phyloP scores from a whole-genome alignment of 305 asterid species.

The Striga hermonthica region DNA sequence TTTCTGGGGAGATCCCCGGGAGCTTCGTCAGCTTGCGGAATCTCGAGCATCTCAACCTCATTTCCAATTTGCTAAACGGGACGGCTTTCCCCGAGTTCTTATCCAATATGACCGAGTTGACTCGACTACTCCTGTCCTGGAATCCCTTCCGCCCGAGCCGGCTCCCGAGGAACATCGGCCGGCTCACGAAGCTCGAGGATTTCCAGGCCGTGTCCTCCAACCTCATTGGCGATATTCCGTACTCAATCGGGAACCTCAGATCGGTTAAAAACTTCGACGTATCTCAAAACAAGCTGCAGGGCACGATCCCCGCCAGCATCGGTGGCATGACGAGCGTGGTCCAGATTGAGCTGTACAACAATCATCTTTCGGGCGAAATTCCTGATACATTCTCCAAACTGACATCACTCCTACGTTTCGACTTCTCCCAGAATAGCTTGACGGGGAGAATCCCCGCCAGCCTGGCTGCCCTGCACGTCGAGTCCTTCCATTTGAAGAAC shows the following conservation, averaged over 20 bases:
- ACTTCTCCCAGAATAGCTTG: constrained; percentile 64
- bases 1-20: constrained; percentile 63
- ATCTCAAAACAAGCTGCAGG: constrained; percentile 50
- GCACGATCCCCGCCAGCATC: constrained; percentile 60
- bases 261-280: constrained; percentile 54
- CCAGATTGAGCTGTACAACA: constrained; percentile 50
- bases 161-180: constrained; percentile 60
- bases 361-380: constrained; percentile 67
- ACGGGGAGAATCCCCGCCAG: constrained; percentile 61
- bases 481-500: constrained; percentile 54
- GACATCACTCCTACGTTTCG: constrained; percentile 49
- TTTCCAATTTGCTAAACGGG: constrained; percentile 58
- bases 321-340: constrained; percentile 46
- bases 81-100: constrained; percentile 59
- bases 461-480: constrained; percentile 45
- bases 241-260: constrained; percentile 51
- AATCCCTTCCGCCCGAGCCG: constrained; percentile 56
- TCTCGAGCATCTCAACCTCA: constrained; percentile 47
- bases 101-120: constrained; percentile 59
- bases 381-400: constrained; percentile 63
- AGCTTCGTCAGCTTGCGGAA: constrained; percentile 48
- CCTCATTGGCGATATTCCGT: constrained; percentile 66
- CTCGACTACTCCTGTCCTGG: constrained; percentile 41
- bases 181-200: constrained; percentile 50
- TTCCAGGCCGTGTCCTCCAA: constrained; percentile 38